These are phyloP conservation scores for Coprinopsis marcescibilis DNA, from an alignment of 768 basidiomycete genomes.

Conservation along the genomic window DNA sequence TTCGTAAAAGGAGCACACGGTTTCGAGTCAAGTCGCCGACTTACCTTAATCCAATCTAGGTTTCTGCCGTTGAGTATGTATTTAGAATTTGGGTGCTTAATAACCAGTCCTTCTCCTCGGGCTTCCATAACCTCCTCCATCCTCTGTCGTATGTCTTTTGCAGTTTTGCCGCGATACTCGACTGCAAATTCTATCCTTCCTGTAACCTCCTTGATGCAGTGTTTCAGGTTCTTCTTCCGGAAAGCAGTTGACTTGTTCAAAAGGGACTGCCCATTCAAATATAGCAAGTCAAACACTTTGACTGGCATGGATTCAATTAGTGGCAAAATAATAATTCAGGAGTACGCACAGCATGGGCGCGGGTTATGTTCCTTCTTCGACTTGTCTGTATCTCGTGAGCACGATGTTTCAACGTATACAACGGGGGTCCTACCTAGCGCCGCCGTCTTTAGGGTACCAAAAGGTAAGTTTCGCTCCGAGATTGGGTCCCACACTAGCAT, in stretches of 20 bases:
- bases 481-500: conserved; percentile 98
- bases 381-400: conserved; percentile 42
- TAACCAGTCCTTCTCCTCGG: conserved; percentile 89
- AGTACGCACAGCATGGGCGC: conserved; percentile 80
- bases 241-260: conserved; percentile 65
- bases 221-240: conserved; percentile 72
- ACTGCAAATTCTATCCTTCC: conserved; percentile 79
- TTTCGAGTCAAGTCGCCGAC: no score
- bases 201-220: conserved; percentile 58
- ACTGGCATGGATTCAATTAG: conserved; percentile 39
- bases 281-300: conserved; percentile 94
- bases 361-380: conserved; percentile 66
- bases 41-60: conserved; percentile 93
- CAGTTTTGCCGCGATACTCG: conserved; percentile 69
- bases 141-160: conserved; percentile 71
- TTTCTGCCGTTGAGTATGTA: conserved; percentile 87
- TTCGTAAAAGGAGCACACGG: no score
- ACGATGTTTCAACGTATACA: background rate
- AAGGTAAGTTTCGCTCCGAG: conserved; percentile 82
- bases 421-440: conserved; percentile 56
- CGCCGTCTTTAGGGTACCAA: conserved; percentile 91
- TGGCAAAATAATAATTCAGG: background rate
- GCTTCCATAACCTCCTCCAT: conserved; percentile 82
- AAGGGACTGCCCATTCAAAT: conserved; percentile 78
- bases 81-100: conserved; percentile 77